Evolutionary conservation across 192 early-diverging fungal genomes (phyloP).

Genomic region (Thamnidium elegans): DNA sequence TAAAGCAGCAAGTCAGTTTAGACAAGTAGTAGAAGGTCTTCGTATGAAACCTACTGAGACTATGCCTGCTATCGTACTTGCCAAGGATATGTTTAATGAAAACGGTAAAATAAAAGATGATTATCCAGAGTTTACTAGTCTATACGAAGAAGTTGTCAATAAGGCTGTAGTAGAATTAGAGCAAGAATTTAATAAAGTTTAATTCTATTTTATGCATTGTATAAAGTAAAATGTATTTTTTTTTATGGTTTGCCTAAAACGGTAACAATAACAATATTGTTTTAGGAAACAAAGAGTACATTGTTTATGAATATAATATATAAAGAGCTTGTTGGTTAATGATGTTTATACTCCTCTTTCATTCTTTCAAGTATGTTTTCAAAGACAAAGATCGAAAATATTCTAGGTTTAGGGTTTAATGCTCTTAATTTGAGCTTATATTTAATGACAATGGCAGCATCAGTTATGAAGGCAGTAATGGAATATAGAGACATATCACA

Average conservation of each 20-base stretch:
- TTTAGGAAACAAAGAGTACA: no score
- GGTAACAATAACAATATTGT: no score
- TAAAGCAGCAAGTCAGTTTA: neutral
- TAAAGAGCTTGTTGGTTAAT: no score
- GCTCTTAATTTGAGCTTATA: conserved; percentile 21
- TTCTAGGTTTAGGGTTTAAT: conserved; percentile 16
- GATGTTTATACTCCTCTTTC: no score
- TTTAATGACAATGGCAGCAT: conserved; percentile 21
- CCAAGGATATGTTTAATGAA: neutral
- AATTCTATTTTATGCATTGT: no score
- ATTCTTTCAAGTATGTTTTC: conserved; percentile 19
- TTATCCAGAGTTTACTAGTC: no score
- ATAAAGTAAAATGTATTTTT: no score
- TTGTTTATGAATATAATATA: no score
- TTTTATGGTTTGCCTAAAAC: no score
- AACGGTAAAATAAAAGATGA: neutral
- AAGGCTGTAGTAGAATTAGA: no score
- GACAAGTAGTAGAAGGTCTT: neutral
- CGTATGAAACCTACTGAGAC: neutral
- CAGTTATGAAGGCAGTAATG: conserved; percentile 16
- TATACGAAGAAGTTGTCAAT: no score
- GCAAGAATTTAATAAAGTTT: no score
- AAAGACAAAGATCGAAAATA: conserved; percentile 28
- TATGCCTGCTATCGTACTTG: neutral
- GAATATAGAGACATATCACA: conserved; percentile 15